phyloP scores from a whole-genome alignment of 2,329 filamentous ascomycete species.

The Pestalotiopsis sp. region DNA sequence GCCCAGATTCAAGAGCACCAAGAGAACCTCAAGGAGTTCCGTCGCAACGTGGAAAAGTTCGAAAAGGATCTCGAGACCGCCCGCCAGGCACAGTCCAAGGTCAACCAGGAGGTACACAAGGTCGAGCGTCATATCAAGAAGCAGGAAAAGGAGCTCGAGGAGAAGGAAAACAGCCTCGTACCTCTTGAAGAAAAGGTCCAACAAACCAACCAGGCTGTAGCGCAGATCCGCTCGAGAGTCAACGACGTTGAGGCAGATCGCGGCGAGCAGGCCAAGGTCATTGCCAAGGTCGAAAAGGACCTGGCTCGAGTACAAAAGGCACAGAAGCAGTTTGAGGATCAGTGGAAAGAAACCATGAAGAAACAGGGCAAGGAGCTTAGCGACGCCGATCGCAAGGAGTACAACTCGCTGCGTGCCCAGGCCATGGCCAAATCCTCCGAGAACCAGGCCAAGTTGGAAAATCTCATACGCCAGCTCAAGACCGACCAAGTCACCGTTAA shows the following conservation, averaged over 20 bases:
- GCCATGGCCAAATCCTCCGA: constrained; percentile 81
- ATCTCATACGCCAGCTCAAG: constrained; percentile 85
- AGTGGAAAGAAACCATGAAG: constrained; percentile 83
- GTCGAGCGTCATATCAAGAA: constrained; percentile 83
- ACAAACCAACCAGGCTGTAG: constrained; percentile 73
- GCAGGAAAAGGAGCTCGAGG: constrained; percentile 86
- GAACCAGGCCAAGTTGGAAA: constrained; percentile 82
- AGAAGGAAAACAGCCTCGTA: constrained; percentile 81
- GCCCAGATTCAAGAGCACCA: constrained; percentile 91
- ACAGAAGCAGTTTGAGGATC: constrained; percentile 82
- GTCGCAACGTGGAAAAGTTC: constrained; percentile 84
- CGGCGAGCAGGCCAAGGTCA: constrained; percentile 68
- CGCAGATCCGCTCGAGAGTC: constrained; percentile 69
- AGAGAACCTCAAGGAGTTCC: constrained; percentile 90
- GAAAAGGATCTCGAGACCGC: constrained; percentile 80
- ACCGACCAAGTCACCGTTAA: constrained; percentile 90
- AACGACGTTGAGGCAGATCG: constrained; percentile 75
- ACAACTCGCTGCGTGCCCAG: constrained; percentile 81
- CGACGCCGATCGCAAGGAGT: constrained; percentile 85
- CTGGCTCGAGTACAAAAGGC: constrained; percentile 86
- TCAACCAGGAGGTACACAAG: constrained; percentile 75
- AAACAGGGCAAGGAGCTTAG: constrained; percentile 86
- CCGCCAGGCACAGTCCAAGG: constrained; percentile 79
- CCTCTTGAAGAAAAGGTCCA: constrained; percentile 92
- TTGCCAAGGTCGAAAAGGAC: constrained; percentile 78